A percentile compares a stretch with the other conserved stretches of the same genome.
These are phyloP conservation scores for Fusarium oxysporum DNA, from an alignment of 2,329 filamentous ascomycete species.

Conservation along the genomic window DNA sequence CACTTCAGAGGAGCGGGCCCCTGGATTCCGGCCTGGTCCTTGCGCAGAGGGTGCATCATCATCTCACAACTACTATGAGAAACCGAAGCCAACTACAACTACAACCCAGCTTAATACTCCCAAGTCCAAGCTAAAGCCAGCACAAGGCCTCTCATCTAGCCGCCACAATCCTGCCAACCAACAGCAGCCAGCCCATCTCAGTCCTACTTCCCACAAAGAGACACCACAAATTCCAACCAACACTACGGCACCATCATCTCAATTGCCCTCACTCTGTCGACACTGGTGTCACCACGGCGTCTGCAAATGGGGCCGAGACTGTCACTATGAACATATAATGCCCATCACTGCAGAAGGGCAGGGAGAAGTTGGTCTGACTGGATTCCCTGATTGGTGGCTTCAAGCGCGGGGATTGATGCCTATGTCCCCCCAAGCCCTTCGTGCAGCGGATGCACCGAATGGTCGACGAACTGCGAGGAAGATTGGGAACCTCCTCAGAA, in stretches of 20 bases:
- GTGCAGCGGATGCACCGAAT: background rate
- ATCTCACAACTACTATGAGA: background rate
- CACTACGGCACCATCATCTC: background rate
- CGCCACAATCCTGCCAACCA: constrained; percentile 30
- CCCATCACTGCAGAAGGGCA: constrained; percentile 56
- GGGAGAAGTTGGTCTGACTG: constrained; percentile 54
- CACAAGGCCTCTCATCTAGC: constrained; percentile 31
- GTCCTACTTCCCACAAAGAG: background rate
- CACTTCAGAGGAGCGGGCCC: background rate
- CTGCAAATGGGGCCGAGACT: constrained; percentile 59
- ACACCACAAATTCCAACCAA: background rate
- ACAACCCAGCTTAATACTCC: background rate
- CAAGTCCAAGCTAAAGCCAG: background rate
- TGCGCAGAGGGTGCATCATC: background rate
- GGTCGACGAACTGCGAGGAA: constrained; percentile 14
- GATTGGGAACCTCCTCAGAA: background rate
- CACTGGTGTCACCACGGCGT: constrained; percentile 62
- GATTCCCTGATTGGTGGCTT: constrained; percentile 59
- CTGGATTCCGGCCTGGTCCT: background rate
- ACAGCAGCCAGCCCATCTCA: background rate
- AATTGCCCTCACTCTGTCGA: constrained; percentile 45
- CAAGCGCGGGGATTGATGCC: constrained; percentile 33
- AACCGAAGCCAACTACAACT: background rate
- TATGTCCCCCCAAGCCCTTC: constrained; percentile 16
- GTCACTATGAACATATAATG: constrained; percentile 61